Base-by-base conservation (phyloP, 345 rosid species). In the Eucalyptus marginata region DNA sequence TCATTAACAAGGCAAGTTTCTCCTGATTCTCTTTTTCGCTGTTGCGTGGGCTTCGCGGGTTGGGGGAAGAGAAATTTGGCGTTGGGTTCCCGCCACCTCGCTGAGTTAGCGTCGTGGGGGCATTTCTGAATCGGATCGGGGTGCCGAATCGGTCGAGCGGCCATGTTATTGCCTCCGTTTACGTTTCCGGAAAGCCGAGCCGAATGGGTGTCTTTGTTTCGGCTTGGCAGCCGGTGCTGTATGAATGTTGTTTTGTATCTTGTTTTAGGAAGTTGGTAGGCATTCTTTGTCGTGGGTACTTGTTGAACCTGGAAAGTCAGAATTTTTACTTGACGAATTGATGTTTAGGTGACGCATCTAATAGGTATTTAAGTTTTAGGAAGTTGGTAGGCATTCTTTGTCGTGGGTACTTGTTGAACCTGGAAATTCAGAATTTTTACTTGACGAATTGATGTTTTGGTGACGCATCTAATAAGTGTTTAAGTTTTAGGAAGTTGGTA, bases 401-500 rank as follows among this genome's bases (percentile, higher is more conserved):
- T 25, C 4, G 17, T 49, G 40, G 47, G 64, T 64, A 46, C 47
- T 47, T 59, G 27, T 46, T n/a, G 24, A 22, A 29, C 33, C 71
- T 1, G 71, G 47, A 47, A 46, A 24, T 27, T n/a, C 31, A 86
- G 81, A 7, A 59, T 49, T 47, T 31, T 51, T 22, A 54, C 47
- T 54, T 89, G 90, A 87, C 88, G 76, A 83, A 87, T 47, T 33
- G 40, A 71, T 93, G 52, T 81, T 89, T 59, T 96, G 99, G 98
- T 95, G 89, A 96, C 99, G 47, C 96, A 96, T 95, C 90, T 96
- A 58, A 86, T 96, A 88, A 96, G 99, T 50, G 98, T 97, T 27
- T 10, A 33, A 31, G 40, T 50, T 87, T 22, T 43, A 49, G 14
- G 44, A 49, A 56, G 29, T 80, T 71, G 89, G 20, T 71, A 50